Conservation (phyloP, 139 green algal species). For the Limnomonas spitsbergensis region DNA sequence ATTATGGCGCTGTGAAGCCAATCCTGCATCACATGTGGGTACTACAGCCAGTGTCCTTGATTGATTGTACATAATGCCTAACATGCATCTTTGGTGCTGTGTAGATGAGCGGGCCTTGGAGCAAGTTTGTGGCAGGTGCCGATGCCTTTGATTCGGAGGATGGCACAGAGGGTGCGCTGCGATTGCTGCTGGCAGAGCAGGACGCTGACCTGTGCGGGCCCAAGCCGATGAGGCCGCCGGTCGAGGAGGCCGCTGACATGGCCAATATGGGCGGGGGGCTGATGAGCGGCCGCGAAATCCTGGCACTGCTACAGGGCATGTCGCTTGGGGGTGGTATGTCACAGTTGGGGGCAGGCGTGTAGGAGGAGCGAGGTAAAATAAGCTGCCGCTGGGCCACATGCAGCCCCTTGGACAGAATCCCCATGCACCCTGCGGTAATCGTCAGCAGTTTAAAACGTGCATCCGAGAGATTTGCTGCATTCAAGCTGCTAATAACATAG, state of each 20-base stretch:
- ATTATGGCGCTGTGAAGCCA: not conserved
- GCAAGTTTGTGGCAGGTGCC: not conserved
- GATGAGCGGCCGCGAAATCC: conserved; percentile 15
- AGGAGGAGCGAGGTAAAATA: too few relatives aligned
- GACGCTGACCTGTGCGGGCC: conserved; percentile 8
- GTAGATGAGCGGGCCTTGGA: not conserved
- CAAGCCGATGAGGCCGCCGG: not conserved
- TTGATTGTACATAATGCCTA: too few relatives aligned
- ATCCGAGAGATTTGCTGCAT: too few relatives aligned
- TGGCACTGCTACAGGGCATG: conserved; percentile 17
- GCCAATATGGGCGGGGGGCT: not conserved
- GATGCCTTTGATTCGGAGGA: not conserved
- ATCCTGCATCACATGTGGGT: too few relatives aligned
- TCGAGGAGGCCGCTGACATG: conserved; percentile 8
- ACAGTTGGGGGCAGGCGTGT: not conserved
- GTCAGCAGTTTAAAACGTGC: too few relatives aligned
- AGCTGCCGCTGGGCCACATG: too few relatives aligned
- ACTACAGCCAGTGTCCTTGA: too few relatives aligned
- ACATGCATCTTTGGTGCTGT: too few relatives aligned
- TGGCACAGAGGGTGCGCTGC: not conserved
- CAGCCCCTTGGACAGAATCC: too few relatives aligned
- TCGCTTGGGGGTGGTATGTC: not conserved
- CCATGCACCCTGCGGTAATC: too few relatives aligned
- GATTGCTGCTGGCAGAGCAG: not conserved
- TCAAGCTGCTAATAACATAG: too few relatives aligned